Conservation (phyloP, 768 basidiomycete species). For the Leccinum longicurvipes region DNA sequence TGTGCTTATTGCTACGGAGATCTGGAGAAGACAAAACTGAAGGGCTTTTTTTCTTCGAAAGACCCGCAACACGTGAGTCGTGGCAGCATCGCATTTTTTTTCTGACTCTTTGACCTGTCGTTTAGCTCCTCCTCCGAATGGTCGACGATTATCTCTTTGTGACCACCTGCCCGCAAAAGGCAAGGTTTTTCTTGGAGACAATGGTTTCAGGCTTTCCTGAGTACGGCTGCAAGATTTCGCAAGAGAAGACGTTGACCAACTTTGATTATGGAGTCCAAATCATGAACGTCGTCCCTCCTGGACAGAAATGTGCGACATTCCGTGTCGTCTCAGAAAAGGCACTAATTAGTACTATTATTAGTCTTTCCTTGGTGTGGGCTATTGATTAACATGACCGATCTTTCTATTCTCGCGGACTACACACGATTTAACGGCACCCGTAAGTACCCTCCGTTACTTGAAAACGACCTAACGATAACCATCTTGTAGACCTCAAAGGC, state of each 20-base stretch:
- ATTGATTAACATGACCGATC: slow-evolving; percentile 66
- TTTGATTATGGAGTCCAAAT: slow-evolving; percentile 63
- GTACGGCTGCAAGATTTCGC: slow-evolving; percentile 89
- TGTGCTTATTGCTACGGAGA: slow-evolving; percentile 96
- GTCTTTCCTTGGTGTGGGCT: slow-evolving; percentile 96
- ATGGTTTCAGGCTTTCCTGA: slow-evolving; percentile 89
- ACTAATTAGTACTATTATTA: slow-evolving; percentile 26
- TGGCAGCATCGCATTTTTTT: background rate
- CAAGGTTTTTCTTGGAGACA: slow-evolving; percentile 62
- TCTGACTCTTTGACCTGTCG: background rate
- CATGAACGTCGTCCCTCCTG: slow-evolving; percentile 49
- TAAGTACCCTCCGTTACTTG: slow-evolving; percentile 30
- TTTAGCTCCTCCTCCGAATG: slow-evolving; percentile 73
- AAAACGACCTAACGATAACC: background rate
- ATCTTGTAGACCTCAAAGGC: slow-evolving; percentile 53
- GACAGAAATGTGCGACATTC: slow-evolving; percentile 38
- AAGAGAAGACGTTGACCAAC: slow-evolving; percentile 86
- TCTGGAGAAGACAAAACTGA: slow-evolving; percentile 58
- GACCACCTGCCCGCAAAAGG: slow-evolving; percentile 60
- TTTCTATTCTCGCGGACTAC: slow-evolving; percentile 82
- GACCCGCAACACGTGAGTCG: slow-evolving; percentile 60
- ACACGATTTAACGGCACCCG: slow-evolving; percentile 60
- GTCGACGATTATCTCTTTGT: slow-evolving; percentile 96
- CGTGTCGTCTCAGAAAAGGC: background rate
- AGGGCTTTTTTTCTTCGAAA: slow-evolving; percentile 45